Conservation (phyloP, 208 protist genomes). For the Phytomonas sp. region DNA sequence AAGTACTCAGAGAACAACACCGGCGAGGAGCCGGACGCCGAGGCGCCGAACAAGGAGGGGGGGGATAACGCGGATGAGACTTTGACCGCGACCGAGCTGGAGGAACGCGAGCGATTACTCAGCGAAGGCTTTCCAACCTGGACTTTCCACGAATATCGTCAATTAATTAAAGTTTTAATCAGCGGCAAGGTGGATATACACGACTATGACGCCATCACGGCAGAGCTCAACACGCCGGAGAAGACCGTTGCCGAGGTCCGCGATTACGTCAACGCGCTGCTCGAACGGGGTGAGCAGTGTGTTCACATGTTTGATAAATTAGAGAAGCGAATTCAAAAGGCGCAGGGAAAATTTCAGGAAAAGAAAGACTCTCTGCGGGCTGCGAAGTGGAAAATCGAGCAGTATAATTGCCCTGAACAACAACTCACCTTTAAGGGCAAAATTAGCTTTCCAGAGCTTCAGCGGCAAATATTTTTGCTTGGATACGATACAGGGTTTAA, state of each 20-base stretch:
- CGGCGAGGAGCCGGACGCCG: not conserved
- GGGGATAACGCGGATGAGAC: constrained; percentile 46
- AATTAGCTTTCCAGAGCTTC: constrained; percentile 23
- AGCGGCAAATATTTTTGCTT: constrained; percentile 66
- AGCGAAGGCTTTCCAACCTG: constrained; percentile 71
- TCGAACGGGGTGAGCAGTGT: constrained; percentile 69
- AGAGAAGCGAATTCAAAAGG: constrained; percentile 45
- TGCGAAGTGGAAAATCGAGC: constrained; percentile 79
- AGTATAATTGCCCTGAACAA: constrained; percentile 50
- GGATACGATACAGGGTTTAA: constrained; percentile 66
- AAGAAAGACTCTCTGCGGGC: constrained; percentile 50
- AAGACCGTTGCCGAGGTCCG: constrained; percentile 77
- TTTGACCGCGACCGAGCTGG: constrained; percentile 60
- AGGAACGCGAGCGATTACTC: constrained; percentile 71
- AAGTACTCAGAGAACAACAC: constrained; percentile 29
- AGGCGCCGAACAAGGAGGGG: not conserved
- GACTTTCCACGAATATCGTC: constrained; percentile 57
- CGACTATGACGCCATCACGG: constrained; percentile 55
- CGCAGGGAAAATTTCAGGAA: constrained; percentile 25
- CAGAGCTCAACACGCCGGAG: constrained; percentile 11
- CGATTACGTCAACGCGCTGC: constrained; percentile 68
- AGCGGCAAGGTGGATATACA: constrained; percentile 42
- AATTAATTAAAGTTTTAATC: constrained; percentile 33
- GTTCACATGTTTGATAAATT: constrained; percentile 55
- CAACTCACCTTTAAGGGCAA: constrained; percentile 44